Conservation (phyloP, 2,329 filamentous ascomycete genomes). For the Monosporascus cannonballus region DNA sequence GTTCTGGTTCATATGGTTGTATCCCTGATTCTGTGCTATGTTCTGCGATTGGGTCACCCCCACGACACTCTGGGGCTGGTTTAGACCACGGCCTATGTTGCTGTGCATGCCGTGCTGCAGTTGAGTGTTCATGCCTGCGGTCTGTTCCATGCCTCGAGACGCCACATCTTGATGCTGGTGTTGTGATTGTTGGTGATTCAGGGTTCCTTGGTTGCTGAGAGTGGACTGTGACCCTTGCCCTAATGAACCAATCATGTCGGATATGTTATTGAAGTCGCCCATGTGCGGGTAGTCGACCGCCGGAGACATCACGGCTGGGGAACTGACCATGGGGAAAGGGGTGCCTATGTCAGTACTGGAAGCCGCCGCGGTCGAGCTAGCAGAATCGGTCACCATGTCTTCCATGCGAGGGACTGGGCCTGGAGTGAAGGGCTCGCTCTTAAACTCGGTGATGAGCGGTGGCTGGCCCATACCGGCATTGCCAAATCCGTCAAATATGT, state of each 20-base stretch:
- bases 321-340: conserved; percentile 42
- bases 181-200: conserved; percentile 26
- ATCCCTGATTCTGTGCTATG: conserved; percentile 20
- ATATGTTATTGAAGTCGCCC: conserved; percentile 41
- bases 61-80: conserved; percentile 25
- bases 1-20: conserved; percentile 17
- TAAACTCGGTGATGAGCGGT: conserved; percentile 39
- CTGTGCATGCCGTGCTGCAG: conserved; percentile 27
- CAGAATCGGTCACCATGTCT: conserved; percentile 32
- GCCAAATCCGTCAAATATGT: conserved; percentile 62
- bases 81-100: conserved; percentile 22
- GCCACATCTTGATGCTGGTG: conserved; percentile 19
- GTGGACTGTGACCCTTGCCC: conserved; percentile 28
- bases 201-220: conserved; percentile 24
- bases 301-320: conserved; percentile 49
- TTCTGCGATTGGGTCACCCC: conserved; percentile 25
- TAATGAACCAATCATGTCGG: conserved; percentile 49
- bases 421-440: conserved; percentile 33
- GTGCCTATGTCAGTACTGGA: conserved; percentile 38
- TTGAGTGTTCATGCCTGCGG: conserved; percentile 26
- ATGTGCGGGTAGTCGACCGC: conserved; percentile 42
- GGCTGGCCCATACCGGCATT: conserved; percentile 55
- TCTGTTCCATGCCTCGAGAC: conserved; percentile 26
- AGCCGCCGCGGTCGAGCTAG: conserved; percentile 27
- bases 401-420: conserved; percentile 33